phyloP scores from a whole-genome alignment of 768 basidiomycete species.

The Phlebiopsis flavidoalba region DNA sequence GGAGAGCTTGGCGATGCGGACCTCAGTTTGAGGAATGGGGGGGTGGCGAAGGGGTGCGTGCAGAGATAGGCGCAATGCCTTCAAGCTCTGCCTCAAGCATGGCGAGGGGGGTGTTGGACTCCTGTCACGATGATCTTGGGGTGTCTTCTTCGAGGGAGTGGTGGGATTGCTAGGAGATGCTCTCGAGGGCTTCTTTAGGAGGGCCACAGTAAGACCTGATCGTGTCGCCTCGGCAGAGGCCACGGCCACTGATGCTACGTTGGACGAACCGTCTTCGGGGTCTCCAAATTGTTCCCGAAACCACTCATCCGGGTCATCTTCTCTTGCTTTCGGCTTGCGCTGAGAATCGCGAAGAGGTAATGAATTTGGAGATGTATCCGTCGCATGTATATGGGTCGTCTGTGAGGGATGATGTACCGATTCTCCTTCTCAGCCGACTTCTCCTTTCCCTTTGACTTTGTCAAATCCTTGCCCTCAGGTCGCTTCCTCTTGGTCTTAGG shows the following conservation, averaged over 20 bases:
- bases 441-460: background rate
- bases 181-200: background rate
- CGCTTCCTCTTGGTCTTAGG: background rate
- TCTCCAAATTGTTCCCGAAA: constrained; percentile 46
- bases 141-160: background rate
- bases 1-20: background rate
- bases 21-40: background rate
- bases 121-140: background rate
- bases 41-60: background rate
- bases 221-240: background rate
- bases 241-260: background rate
- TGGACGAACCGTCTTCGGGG: background rate
- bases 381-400: background rate
- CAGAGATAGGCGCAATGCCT: background rate
- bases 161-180: background rate
- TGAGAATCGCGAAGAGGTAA: background rate
- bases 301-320: constrained; percentile 58
- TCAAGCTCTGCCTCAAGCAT: constrained; percentile 4
- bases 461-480: background rate
- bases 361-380: background rate
- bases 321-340: constrained; percentile 4
- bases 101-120: background rate
- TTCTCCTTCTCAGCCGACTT: background rate
- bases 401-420: too few species aligned
- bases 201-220: background rate